Conservation (phyloP, 108 stramenopile species). For the Cyclotella sp. region DNA sequence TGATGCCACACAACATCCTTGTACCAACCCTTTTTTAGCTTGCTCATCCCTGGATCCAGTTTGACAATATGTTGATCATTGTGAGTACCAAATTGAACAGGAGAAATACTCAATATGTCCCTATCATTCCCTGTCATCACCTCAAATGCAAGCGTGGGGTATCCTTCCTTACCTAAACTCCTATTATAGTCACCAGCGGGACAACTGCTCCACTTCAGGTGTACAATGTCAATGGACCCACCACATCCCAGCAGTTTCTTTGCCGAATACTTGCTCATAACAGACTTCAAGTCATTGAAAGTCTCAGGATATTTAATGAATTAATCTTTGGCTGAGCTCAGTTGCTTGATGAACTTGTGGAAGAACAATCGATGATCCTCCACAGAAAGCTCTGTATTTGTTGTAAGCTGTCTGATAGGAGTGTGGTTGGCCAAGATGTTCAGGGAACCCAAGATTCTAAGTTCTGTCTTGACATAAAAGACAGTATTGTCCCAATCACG, state of each 20-base stretch:
- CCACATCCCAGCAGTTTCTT: neutral
- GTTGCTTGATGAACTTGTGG: too few relatives aligned
- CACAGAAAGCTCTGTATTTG: neutral
- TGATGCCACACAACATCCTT: constrained; percentile 20
- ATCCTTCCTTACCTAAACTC: constrained; percentile 36
- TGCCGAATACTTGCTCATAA: neutral
- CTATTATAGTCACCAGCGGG: constrained; percentile 15
- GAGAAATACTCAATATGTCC: neutral
- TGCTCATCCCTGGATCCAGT: neutral
- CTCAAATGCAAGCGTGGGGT: constrained; percentile 43
- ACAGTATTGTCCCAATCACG: too few relatives aligned
- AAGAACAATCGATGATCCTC: too few relatives aligned
- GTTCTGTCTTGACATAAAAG: too few relatives aligned
- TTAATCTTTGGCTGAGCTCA: too few relatives aligned
- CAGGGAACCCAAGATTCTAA: too few relatives aligned
- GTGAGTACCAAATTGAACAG: constrained; percentile 21
- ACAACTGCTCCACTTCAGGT: constrained; percentile 16
- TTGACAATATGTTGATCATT: constrained; percentile 36
- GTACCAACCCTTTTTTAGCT: constrained; percentile 17
- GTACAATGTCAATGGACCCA: constrained; percentile 28
- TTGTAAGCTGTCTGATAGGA: neutral
- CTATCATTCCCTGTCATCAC: constrained; percentile 16
- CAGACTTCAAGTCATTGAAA: neutral
- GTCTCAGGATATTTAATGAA: too few relatives aligned
- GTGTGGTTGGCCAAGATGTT: too few relatives aligned